phyloP scores from a whole-genome alignment of 1,284 basidiomycete genomes.

The Malassezia slooffiae region DNA sequence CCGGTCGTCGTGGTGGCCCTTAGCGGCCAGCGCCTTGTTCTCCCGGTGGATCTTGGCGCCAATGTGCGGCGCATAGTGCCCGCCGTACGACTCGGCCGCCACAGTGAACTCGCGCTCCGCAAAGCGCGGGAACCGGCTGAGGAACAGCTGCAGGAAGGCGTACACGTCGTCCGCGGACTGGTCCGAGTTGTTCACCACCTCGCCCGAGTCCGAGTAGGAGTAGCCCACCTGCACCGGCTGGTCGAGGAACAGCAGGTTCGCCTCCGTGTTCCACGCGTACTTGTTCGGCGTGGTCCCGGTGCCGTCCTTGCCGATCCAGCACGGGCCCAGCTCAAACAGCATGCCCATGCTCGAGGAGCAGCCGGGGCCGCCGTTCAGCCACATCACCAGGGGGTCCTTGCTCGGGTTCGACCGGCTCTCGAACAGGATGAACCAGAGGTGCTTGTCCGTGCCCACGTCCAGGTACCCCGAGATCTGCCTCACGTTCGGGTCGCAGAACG shows the following conservation, averaged over 20 bases:
- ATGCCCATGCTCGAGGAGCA: slow-evolving; percentile 48
- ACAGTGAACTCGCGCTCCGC: slow-evolving; percentile 44
- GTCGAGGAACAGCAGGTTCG: slow-evolving; percentile 64
- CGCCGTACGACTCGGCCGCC: slow-evolving; percentile 56
- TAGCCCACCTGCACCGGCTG: slow-evolving; percentile 71
- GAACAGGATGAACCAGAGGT: slow-evolving; percentile 82
- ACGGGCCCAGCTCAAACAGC: slow-evolving; percentile 81
- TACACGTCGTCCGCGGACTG: slow-evolving; percentile 73
- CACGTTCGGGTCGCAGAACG: slow-evolving; percentile 66
- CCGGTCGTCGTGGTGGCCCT: slow-evolving; percentile 20
- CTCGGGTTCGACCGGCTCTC: slow-evolving; percentile 64
- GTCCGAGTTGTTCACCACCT: slow-evolving; percentile 61
- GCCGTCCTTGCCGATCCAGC: slow-evolving; percentile 60
- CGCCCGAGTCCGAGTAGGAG: slow-evolving; percentile 63
- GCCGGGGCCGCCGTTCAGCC: slow-evolving; percentile 76
- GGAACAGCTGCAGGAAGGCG: slow-evolving; percentile 78
- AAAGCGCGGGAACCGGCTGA: slow-evolving; percentile 50
- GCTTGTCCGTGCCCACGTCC: slow-evolving; percentile 71
- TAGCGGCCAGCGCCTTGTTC: slow-evolving; percentile 34
- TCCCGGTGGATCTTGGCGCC: slow-evolving; percentile 37
- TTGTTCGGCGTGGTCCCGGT: slow-evolving; percentile 61
- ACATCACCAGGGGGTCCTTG: slow-evolving; percentile 69
- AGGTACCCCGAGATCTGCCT: slow-evolving; percentile 75
- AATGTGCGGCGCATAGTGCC: slow-evolving; percentile 50
- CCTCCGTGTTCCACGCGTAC: slow-evolving; percentile 66